A percentile compares a stretch with the other conserved stretches of the same genome.
Conservation (phyloP, 345 rosid species). For the Syzygium grande region DNA sequence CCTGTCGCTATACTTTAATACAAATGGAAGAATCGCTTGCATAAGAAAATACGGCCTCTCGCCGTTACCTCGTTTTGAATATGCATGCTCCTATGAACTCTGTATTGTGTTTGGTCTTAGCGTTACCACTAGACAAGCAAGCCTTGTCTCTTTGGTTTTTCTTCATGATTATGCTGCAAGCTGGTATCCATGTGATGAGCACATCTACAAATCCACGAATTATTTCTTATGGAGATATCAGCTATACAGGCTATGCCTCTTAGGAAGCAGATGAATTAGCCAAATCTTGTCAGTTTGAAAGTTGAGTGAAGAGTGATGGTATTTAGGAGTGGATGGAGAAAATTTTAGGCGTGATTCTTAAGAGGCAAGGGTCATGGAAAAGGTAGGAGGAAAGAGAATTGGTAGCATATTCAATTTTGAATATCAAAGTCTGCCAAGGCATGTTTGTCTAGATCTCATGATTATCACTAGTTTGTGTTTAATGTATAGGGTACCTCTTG, state of each 20-base stretch:
- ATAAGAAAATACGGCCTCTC: background rate
- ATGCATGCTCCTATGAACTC: background rate
- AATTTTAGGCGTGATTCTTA: background rate
- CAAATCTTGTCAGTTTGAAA: background rate
- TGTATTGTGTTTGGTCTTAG: background rate
- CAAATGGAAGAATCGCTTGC: background rate
- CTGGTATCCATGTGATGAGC: background rate
- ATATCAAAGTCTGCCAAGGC: background rate
- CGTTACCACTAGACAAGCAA: background rate
- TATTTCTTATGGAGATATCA: background rate
- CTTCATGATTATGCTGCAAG: background rate
- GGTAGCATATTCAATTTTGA: background rate
- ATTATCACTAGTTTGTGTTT: background rate
- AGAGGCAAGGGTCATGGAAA: background rate
- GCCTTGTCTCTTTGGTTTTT: background rate
- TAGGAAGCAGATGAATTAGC: background rate
- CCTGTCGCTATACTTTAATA: background rate
- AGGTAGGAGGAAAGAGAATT: background rate
- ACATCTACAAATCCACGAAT: background rate
- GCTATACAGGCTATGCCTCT: background rate
- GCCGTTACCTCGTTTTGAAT: background rate
- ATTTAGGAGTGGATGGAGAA: background rate
- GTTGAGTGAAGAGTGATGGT: background rate
- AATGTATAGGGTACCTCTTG: background rate
- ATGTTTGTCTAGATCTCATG: background rate